A percentile compares a stretch with the other conserved stretches of the same genome.
Conservation (phyloP, 2,329 filamentous ascomycete species). For the Chaetomiaceae sp. region DNA sequence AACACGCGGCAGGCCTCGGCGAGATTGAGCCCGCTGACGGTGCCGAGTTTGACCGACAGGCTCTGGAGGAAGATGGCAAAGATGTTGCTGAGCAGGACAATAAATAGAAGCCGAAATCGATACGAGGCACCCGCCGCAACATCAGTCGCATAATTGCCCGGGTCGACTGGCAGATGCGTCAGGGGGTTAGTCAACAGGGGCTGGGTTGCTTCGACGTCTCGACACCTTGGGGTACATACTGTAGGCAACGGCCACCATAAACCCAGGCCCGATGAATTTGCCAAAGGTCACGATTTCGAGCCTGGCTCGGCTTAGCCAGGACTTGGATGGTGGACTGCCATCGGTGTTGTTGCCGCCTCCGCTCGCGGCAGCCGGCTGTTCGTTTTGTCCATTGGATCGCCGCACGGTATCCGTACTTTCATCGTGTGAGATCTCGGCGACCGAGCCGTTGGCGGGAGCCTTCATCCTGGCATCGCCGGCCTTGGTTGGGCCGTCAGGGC, state of each 20-base stretch:
- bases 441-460: not conserved
- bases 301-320: slow-evolving; percentile 17
- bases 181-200: not conserved
- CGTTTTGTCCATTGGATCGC: not conserved
- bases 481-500: not conserved
- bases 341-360: not conserved
- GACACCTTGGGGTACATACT: slow-evolving; percentile 34
- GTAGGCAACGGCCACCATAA: slow-evolving; percentile 58
- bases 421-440: not conserved
- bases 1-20: slow-evolving; percentile 62
- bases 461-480: not conserved
- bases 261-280: slow-evolving; percentile 62
- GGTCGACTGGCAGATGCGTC: slow-evolving; percentile 45
- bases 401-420: not conserved
- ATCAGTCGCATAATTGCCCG: slow-evolving; percentile 66
- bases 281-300: slow-evolving; percentile 42
- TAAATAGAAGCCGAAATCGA: slow-evolving; percentile 61
- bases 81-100: slow-evolving; percentile 63
- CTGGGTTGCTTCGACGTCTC: slow-evolving; percentile 20
- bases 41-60: slow-evolving; percentile 64
- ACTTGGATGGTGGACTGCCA: not conserved
- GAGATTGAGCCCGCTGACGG: slow-evolving; percentile 62
- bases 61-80: slow-evolving; percentile 68
- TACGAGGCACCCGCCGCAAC: slow-evolving; percentile 63
- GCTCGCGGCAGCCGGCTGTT: not conserved